Conservation (phyloP, 805 yeast species). For the Teunomyces lycoperdinae region DNA sequence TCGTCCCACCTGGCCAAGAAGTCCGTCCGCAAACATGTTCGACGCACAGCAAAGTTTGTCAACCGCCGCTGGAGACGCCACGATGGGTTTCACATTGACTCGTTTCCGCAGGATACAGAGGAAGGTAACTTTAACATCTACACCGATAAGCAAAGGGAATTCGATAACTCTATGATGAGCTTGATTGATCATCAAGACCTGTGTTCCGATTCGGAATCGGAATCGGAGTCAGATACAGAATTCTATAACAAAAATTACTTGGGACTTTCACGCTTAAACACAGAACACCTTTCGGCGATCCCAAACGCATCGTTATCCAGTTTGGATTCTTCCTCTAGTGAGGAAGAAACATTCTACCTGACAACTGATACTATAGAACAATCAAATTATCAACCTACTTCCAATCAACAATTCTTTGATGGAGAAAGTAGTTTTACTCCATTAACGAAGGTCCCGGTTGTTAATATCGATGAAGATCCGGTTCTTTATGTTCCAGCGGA, state of each 20-base stretch:
- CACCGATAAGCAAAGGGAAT: constrained; percentile 1
- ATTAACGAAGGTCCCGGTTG: background rate
- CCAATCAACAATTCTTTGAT: background rate
- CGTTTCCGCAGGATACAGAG: constrained; percentile 2
- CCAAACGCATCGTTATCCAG: background rate
- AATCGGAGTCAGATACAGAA: background rate
- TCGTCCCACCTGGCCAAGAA: constrained; percentile 10
- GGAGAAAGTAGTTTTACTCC: background rate
- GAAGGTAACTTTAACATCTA: constrained; percentile 9
- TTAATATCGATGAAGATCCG: background rate
- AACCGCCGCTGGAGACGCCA: constrained; percentile 4
- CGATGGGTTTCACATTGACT: constrained; percentile 1
- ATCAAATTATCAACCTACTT: background rate
- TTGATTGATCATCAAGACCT: constrained; percentile 2
- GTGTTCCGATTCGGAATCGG: background rate
- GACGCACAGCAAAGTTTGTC: constrained; percentile 2
- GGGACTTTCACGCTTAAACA: background rate
- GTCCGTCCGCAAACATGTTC: constrained; percentile 8
- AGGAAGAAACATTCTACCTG: constrained; percentile 1
- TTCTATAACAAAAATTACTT: background rate
- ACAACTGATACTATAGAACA: background rate
- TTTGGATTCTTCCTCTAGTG: background rate
- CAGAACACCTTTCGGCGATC: background rate
- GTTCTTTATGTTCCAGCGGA: background rate
- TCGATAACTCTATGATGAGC: background rate